These are phyloP conservation scores for Inga oerstediana DNA, from an alignment of 306 rosid species.

Conservation along the genomic window DNA sequence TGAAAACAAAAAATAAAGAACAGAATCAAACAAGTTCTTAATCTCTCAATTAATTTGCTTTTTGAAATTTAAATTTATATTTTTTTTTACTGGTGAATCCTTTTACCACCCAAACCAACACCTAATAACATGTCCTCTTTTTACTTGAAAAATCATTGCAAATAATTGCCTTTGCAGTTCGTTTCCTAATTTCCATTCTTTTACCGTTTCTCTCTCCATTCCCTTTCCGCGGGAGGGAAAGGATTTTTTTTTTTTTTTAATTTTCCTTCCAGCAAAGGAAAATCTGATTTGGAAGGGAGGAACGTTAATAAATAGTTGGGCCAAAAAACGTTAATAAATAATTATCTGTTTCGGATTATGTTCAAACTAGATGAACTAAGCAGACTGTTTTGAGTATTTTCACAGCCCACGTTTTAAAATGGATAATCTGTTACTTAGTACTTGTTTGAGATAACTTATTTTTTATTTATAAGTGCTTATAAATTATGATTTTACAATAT, in stretches of 20 bases:
- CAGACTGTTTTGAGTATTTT: not conserved
- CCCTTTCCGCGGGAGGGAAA: not conserved
- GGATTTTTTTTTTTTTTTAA: not conserved
- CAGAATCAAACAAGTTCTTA: too few species aligned
- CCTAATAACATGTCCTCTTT: not conserved
- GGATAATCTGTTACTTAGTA: not conserved
- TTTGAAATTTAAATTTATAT: too few species aligned
- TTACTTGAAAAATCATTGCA: not conserved
- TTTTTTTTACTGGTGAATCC: too few species aligned
- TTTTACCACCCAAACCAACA: too few species aligned
- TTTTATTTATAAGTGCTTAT: too few species aligned
- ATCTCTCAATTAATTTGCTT: too few species aligned
- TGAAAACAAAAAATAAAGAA: too few species aligned
- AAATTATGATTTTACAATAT: too few species aligned
- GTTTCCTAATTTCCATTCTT: not conserved
- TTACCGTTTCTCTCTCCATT: not conserved
- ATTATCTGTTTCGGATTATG: not conserved
- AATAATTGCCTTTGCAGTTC: not conserved
- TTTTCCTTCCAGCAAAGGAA: not conserved
- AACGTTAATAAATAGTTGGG: not conserved
- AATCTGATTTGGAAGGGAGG: too few species aligned
- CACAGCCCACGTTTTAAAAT: not conserved
- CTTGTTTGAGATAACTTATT: too few species aligned
- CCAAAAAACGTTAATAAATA: not conserved
- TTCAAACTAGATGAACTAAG: not conserved